A percentile compares a stretch with the other conserved stretches of the same genome.
Evolutionary conservation across 2,329 filamentous ascomycete species (phyloP).

Genomic region (Pestalotiopsis sp.): DNA sequence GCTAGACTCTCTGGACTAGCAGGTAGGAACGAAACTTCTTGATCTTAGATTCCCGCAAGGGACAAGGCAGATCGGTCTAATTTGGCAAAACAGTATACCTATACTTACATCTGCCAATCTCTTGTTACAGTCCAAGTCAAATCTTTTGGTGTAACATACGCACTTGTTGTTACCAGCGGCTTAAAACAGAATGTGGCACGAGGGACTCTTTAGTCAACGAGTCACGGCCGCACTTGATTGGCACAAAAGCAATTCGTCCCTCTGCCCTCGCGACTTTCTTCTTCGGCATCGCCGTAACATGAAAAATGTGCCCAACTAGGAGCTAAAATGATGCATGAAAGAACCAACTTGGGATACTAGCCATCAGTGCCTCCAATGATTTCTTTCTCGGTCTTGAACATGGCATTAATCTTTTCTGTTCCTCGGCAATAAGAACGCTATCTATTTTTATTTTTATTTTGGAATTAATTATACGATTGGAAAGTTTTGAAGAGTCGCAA

Average conservation of each 20-base stretch:
- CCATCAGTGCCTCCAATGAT: background rate
- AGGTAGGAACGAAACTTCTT: background rate
- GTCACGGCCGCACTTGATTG: background rate
- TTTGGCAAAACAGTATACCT: too few relatives aligned
- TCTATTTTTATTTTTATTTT: background rate
- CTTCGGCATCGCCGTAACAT: background rate
- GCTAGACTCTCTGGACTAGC: background rate
- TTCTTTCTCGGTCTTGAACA: too few relatives aligned
- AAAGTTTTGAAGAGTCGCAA: background rate
- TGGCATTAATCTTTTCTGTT: too few relatives aligned
- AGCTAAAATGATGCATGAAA: background rate
- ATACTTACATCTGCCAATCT: too few relatives aligned
- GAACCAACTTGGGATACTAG: background rate
- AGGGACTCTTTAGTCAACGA: background rate
- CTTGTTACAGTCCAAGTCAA: too few relatives aligned
- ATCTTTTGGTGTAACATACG: too few relatives aligned
- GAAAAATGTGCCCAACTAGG: background rate
- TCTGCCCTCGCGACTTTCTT: background rate
- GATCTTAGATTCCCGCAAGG: too few relatives aligned
- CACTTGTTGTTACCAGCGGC: background rate
- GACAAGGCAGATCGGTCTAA: too few relatives aligned
- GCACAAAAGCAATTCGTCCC: background rate
- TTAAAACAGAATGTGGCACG: background rate
- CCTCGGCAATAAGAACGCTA: too few relatives aligned
- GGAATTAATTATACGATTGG: background rate